Evolutionary conservation across 495 filamentous ascomycete species (phyloP).

Genomic region (Penicillium ucsense): DNA sequence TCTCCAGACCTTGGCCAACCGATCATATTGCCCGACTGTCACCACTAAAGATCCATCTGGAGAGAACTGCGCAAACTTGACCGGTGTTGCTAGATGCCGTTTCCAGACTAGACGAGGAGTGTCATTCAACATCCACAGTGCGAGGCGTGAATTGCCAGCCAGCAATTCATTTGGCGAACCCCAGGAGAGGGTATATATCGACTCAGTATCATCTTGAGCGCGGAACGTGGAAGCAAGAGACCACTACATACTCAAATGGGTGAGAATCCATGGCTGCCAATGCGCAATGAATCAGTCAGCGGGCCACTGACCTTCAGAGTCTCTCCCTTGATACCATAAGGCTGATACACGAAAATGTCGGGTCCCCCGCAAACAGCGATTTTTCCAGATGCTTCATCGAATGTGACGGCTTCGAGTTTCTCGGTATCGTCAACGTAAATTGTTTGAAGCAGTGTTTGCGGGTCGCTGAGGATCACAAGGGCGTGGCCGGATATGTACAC

Average conservation of each 20-base stretch:
- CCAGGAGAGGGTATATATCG: conserved; percentile 69
- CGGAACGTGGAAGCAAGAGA: conserved; percentile 39
- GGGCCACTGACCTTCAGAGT: conserved; percentile 37
- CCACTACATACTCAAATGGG: conserved; percentile 34
- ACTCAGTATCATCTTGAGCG: conserved; percentile 30
- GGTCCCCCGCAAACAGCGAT: conserved; percentile 62
- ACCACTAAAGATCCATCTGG: conserved; percentile 80
- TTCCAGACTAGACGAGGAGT: conserved; percentile 56
- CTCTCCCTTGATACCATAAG: conserved; percentile 60
- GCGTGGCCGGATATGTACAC: conserved; percentile 84
- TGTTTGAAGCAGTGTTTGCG: conserved; percentile 74
- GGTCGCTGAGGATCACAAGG: conserved; percentile 68
- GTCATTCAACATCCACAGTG: conserved; percentile 54
- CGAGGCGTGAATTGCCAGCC: conserved; percentile 59
- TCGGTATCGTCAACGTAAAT: conserved; percentile 75
- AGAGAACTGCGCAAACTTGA: conserved; percentile 70
- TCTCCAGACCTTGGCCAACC: conserved; percentile 87
- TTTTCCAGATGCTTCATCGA: conserved; percentile 77
- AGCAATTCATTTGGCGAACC: conserved; percentile 75
- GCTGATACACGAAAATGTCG: conserved; percentile 69
- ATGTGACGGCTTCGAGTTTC: conserved; percentile 58
- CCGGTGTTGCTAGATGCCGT: conserved; percentile 58
- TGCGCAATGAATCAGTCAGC: not conserved
- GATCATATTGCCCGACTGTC: conserved; percentile 69
- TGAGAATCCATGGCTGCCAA: too few relatives aligned